A percentile compares a stretch with the other conserved stretches of the same genome.
phyloP scores from a whole-genome alignment of 495 filamentous ascomycete species.

The Hypoxylon fragiforme region DNA sequence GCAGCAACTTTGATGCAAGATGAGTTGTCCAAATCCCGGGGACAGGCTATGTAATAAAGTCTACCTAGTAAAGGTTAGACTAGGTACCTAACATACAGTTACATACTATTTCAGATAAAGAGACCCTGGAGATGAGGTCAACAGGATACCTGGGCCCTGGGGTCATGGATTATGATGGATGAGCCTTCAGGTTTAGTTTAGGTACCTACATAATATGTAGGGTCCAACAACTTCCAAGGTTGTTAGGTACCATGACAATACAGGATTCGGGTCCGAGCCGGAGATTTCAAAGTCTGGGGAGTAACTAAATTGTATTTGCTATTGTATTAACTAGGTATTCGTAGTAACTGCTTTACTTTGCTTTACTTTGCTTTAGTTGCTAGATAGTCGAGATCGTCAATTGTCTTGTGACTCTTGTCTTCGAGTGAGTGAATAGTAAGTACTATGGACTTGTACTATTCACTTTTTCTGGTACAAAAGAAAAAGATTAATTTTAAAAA shows the following conservation, averaged over 20 bases:
- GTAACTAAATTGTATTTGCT: conserved; percentile 13
- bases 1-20: conserved; percentile 50
- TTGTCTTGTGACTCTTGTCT: no score
- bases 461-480: conserved; percentile 2
- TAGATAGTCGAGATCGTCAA: no score
- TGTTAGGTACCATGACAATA: no score
- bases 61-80: no score
- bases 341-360: no score
- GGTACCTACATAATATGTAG: no score
- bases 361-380: no score
- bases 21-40: conserved; percentile 50
- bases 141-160: conserved; percentile 4
- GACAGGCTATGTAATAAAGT: no score
- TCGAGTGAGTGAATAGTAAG: conserved; percentile 7
- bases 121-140: conserved; percentile 26
- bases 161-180: no score
- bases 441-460: conserved; percentile 2
- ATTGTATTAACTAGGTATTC: neutral
- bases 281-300: conserved; percentile 22
- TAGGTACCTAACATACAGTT: no score
- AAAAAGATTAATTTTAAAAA: conserved; percentile 16
- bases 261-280: conserved; percentile 30
- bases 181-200: conserved; percentile 2
- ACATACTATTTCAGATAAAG: no score
- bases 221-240: no score